Evolutionary conservation across 208 protist species (phyloP).

Genomic region (Polymyxa betae): DNA sequence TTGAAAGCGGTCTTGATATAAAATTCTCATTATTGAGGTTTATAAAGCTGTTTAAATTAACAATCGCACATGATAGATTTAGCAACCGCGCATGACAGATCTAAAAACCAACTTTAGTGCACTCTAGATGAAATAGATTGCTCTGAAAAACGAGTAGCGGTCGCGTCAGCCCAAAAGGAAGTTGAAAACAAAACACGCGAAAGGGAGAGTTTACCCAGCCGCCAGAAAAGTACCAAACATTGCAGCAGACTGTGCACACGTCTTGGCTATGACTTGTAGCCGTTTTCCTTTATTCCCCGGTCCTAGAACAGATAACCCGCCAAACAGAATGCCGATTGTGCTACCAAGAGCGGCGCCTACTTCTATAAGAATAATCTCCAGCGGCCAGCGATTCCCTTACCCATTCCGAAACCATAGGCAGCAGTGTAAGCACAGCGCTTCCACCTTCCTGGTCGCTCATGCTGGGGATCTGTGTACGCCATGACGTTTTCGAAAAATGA

Average conservation of each 20-base stretch:
- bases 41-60: no score
- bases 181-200: no score
- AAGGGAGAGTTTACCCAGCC: not conserved
- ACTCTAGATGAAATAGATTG: not conserved
- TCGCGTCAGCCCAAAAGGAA: no score
- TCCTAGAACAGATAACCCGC: conserved; percentile 26
- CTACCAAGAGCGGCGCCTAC: conserved; percentile 27
- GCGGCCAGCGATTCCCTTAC: not conserved
- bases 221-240: conserved; percentile 52
- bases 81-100: conserved; percentile 41
- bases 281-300: conserved; percentile 37
- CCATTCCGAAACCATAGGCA: conserved; percentile 11
- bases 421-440: not conserved
- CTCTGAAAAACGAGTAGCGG: no score
- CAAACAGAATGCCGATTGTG: conserved; percentile 45
- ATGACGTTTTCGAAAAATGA: not conserved
- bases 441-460: not conserved
- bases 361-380: not conserved
- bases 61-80: not conserved
- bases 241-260: not conserved
- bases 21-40: no score
- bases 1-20: no score
- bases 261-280: conserved; percentile 41
- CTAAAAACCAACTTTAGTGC: not conserved
- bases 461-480: not conserved